Evolutionary conservation across 768 basidiomycete genomes (phyloP), one percentile per base, ranked within the genome.

Genomic region (Lentinula lateritia): DNA sequence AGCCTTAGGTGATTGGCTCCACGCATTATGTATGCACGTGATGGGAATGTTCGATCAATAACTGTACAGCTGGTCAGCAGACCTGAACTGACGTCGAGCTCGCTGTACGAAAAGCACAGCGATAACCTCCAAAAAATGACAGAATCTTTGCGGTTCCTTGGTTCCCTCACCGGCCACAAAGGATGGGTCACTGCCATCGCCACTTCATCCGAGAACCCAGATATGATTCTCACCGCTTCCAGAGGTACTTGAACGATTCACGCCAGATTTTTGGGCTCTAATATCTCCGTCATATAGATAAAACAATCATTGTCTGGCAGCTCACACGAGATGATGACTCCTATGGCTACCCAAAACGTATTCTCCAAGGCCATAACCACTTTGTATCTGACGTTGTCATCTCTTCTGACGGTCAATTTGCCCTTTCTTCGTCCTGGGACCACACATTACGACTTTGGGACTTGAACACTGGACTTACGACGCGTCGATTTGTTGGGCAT

Each of bases 381-480:
- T 98, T 98, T 74, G 95, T 98, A 62, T 98, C 95, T 43, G 95
- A 98, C 73, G 92, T 98, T 69, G 96, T 97, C 70, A 95, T 98
- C 75, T 98, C 96, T 63, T 97, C 96, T 63, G 97, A 99, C 74
- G 97, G 97, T 71, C 96, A 98, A 80, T 98, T 98, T 76, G 96
- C 97, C 50, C 90, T 99, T 64, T 98, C 97, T 65, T 92, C 97
- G 42, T 98, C 96, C 46, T 98, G 97, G 97, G 97, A 99, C 81
- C 96, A 98, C 82, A 98, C 97, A 42, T 91, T 99, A 70, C 92
- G 97, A 72, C 89, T 99, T 63, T 99, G 97, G 97, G 97, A 99
- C 78, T 86, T 99, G 64, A 98, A 98, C 87, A 98, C 91, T 53
- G 97, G 97, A 62, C 76, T 83, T 66, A 99, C 97, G 64, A 98